Percentiles rank a stretch among this genome's conserved stretches.
Conservation (phyloP, 345 rosid genomes). For the Linum trigynum region DNA sequence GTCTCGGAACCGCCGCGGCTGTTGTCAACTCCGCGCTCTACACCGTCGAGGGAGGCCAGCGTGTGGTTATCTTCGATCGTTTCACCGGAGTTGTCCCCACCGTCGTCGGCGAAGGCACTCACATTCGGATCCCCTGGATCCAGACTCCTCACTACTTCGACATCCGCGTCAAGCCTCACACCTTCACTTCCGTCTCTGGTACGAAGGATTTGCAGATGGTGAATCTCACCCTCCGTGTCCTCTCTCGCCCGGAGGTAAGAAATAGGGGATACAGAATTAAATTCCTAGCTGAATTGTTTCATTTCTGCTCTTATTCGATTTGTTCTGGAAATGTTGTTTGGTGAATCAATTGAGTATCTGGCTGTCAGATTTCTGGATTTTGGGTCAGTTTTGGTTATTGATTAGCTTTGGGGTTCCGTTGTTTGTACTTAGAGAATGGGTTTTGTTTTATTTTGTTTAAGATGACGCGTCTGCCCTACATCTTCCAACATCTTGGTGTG, state of each 20-base stretch:
- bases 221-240: constrained; percentile 92
- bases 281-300: background rate
- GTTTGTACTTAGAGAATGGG: too few relatives aligned
- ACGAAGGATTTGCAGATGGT: constrained; percentile 99
- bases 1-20: constrained; percentile 64
- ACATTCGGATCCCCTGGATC: constrained; percentile 79
- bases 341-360: background rate
- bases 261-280: background rate
- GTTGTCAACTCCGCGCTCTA: constrained; percentile 62
- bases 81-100: constrained; percentile 77
- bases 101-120: constrained; percentile 86
- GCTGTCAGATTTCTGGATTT: too few relatives aligned
- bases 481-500: constrained; percentile 77
- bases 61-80: constrained; percentile 93
- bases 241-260: constrained; percentile 78
- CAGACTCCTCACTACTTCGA: constrained; percentile 83
- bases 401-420: too few relatives aligned
- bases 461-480: constrained; percentile 61
- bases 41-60: constrained; percentile 95
- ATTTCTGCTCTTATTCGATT: constrained; percentile 3
- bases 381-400: too few relatives aligned
- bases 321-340: background rate
- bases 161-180: constrained; percentile 83
- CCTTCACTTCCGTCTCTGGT: constrained; percentile 90
- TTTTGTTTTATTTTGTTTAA: constrained; percentile 7